These are phyloP conservation scores for Cruciata laevipes DNA, from an alignment of 257 asterid species.

Conservation along the genomic window DNA sequence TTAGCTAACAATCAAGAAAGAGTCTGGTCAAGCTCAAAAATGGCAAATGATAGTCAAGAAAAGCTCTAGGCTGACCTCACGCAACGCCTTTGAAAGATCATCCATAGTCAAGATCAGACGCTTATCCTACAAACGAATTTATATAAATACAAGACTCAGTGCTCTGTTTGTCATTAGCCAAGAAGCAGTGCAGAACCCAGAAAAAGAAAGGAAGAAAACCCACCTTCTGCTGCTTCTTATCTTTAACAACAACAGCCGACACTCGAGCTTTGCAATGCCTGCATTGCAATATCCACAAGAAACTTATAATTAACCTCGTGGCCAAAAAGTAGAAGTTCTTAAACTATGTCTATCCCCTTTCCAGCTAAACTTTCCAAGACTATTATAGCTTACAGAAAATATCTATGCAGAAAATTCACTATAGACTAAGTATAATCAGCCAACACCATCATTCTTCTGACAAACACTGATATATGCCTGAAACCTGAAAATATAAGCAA, in stretches of 20 bases:
- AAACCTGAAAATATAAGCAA: neutral
- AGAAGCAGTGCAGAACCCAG: slow-evolving; percentile 13
- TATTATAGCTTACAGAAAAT: neutral
- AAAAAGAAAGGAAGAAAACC: no score
- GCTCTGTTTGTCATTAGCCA: slow-evolving; percentile 2
- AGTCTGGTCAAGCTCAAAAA: neutral
- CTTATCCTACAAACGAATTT: slow-evolving; percentile 56
- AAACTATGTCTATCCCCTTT: neutral
- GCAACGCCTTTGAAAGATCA: slow-evolving; percentile 88
- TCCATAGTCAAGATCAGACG: slow-evolving; percentile 92
- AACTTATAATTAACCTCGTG: neutral
- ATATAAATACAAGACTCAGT: slow-evolving; percentile 14
- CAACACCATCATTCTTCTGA: neutral
- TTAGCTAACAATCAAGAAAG: neutral
- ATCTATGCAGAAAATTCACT: neutral
- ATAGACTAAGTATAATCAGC: neutral
- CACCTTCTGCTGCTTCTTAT: slow-evolving; percentile 92
- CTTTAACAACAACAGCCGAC: slow-evolving; percentile 65
- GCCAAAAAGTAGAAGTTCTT: neutral
- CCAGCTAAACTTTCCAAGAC: neutral
- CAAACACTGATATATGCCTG: neutral
- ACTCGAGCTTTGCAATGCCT: slow-evolving; percentile 96
- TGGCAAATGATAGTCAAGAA: neutral
- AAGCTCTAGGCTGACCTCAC: slow-evolving; percentile 50
- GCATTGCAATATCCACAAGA: slow-evolving; percentile 22